Base-by-base conservation (phyloP, 2,329 filamentous ascomycete species). In the Ilyonectria destructans region DNA sequence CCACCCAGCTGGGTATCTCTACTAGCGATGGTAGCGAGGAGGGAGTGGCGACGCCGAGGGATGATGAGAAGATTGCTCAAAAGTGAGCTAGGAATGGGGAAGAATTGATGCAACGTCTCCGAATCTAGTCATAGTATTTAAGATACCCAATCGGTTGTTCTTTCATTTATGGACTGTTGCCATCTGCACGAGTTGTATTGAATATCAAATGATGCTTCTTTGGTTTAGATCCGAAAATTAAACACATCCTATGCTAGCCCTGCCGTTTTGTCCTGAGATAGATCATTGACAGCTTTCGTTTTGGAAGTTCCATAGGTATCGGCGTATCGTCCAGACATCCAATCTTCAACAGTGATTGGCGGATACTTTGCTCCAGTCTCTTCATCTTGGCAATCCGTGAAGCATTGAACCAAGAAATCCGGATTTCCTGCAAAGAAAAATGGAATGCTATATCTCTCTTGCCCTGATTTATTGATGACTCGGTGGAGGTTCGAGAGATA, bases 351-450 rank as follows among this genome's bases (percentile, higher is more conserved):
- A 2, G 76, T 80, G 1, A 76, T 70, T 1, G 79, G 77, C 6
- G 71, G 68, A 55, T 78, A 81, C 40, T 80, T 81, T 12, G 77
- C 71, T 1, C 61, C 57, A 0, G 74, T 68, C 1, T 65, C 64
- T 1, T 69, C 57, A 1, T 67, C 59, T 66, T 73, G 71, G 65
- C 77, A 79, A 4, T 73, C 77, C 9, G 76, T 70, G 21, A 80
- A 78, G 68, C 78, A 79, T 13, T 79, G 71, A 12, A 79, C 77
- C 1, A 79, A 15, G 54, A 79, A 79, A 62, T 88, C 84, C 4
- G 85, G 79, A 75, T 88, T 87, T 3, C 87, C 87, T 62, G 85
- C 85, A 63, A 88, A 85, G 77, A 89, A 89, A 62, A 89, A 85
- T 0, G 87, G 86, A 9, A 89, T 80, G 6, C 84, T 87, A 71